phyloP scores from a whole-genome alignment of 1,284 basidiomycete genomes.

The Ganoderma multipileum region DNA sequence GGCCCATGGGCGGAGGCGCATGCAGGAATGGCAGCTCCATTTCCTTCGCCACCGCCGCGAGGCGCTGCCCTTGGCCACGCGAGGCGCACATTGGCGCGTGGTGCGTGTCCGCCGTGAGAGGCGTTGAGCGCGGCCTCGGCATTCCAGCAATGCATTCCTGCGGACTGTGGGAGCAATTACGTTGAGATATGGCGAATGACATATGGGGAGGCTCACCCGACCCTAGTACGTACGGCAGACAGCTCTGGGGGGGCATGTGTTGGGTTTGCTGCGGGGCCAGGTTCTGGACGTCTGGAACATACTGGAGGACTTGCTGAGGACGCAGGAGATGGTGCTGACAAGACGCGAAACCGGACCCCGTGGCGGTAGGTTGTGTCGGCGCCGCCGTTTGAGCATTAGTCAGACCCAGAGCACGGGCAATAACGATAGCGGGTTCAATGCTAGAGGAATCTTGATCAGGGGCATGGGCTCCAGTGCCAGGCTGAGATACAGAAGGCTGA shows the following conservation, averaged over 20 bases:
- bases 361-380: not conserved
- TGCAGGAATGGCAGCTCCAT: not conserved
- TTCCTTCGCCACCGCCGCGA: slow-evolving; percentile 2
- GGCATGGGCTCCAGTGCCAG: not conserved
- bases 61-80: slow-evolving; percentile 3
- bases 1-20: slow-evolving; percentile 13
- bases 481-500: not conserved
- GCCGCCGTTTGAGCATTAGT: not conserved
- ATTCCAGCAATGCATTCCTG: not conserved
- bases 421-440: not conserved
- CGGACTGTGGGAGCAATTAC: slow-evolving; percentile 1
- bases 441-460: not conserved
- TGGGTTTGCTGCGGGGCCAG: not conserved
- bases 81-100: not conserved
- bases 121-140: not conserved
- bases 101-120: not conserved
- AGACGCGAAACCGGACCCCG: not conserved
- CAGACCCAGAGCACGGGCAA: not conserved
- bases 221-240: slow-evolving; percentile 1
- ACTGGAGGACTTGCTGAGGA: not conserved
- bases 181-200: not conserved
- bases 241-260: not conserved
- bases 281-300: not conserved
- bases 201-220: not conserved
- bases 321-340: not conserved